Base-by-base conservation (phyloP, 1,284 basidiomycete species). In the Grifola frondosa region DNA sequence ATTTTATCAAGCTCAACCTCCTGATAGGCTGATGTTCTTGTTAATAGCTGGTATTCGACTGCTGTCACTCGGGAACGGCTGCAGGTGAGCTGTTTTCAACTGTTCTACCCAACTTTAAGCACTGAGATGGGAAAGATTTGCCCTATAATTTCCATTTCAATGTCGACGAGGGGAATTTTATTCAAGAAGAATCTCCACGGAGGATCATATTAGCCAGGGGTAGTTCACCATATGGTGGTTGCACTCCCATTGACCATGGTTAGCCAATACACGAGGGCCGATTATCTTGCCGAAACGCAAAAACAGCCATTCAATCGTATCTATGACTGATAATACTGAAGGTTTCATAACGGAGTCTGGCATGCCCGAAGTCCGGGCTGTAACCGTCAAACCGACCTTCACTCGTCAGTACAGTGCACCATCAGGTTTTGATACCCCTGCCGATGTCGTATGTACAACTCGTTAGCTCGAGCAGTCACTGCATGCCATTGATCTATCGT, bases 41-140 rank as follows among this genome's bases (percentile, higher is more conserved):
- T n/a, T n/a, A n/a, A n/a, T n/a, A 61, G 59, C 53, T 58, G 37
- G 40, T 61, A 8, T 57, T 59, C 33, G 59, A 61, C 41, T 57
- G 53, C 36, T 61, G 59, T 33, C 57, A 59, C 34, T 57, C 58
- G 2, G 59, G 59, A 2, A 61, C 57, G 3, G 55, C 52, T 10
- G 57, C 57, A 19, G 59, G 60, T 61, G 20, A 19, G 51, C 31
- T 11, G 3, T 17, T 17, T 7, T 11, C 19, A 22, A 15, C 19
- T 2, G 1, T 15, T 29, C 7, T 23, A 19, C 7, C 28, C 21
- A 13, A 20, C 9, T 21, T 20, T 52, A 52, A 51, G 32, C 45
- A 52, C 12, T 42, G 39, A 4, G 42, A 42, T 16, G 22, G 21
- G 7, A 45, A 46, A 45, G n/a, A 21, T 33, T 2, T 40, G 34